phyloP scores from a whole-genome alignment of 2,329 filamentous ascomycete species.

The Colletotrichum sp. region DNA sequence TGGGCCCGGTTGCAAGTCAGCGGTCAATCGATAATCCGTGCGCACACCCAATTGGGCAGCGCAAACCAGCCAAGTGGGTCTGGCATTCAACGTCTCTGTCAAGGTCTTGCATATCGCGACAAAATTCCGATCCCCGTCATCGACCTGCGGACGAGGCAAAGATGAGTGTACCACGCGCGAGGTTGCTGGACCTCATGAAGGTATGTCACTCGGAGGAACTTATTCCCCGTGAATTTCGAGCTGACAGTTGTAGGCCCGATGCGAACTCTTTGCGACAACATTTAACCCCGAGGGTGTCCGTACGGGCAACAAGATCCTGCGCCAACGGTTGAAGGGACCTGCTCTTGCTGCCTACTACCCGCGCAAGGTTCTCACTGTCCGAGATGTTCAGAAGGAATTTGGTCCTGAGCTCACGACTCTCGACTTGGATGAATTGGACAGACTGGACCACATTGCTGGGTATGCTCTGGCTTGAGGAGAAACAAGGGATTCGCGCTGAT shows the following conservation, averaged over 20 bases:
- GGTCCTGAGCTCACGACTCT: slow-evolving; percentile 69
- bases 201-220: slow-evolving; percentile 44
- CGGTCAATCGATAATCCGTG: slow-evolving; percentile 12
- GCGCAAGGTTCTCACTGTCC: slow-evolving; percentile 71
- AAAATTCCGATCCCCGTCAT: slow-evolving; percentile 8
- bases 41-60: background rate
- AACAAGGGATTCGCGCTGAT: background rate
- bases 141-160: slow-evolving; percentile 38
- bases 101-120: slow-evolving; percentile 8
- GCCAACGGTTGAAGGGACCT: slow-evolving; percentile 86
- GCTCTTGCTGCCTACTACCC: slow-evolving; percentile 89
- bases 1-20: background rate
- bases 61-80: background rate
- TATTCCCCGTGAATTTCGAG: background rate
- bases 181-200: slow-evolving; percentile 78
- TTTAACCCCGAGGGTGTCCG: slow-evolving; percentile 87
- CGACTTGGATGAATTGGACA: slow-evolving; percentile 80
- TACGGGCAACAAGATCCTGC: slow-evolving; percentile 89
- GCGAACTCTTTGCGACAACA: slow-evolving; percentile 86
- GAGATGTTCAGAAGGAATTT: slow-evolving; percentile 76
- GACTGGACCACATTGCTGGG: slow-evolving; percentile 76
- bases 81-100: background rate
- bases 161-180: slow-evolving; percentile 67
- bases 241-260: slow-evolving; percentile 71
- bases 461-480: slow-evolving; percentile 38